These are phyloP conservation scores for Fonsecaea pugnacius DNA, from an alignment of 2,329 filamentous ascomycete genomes.

Conservation along the genomic window DNA sequence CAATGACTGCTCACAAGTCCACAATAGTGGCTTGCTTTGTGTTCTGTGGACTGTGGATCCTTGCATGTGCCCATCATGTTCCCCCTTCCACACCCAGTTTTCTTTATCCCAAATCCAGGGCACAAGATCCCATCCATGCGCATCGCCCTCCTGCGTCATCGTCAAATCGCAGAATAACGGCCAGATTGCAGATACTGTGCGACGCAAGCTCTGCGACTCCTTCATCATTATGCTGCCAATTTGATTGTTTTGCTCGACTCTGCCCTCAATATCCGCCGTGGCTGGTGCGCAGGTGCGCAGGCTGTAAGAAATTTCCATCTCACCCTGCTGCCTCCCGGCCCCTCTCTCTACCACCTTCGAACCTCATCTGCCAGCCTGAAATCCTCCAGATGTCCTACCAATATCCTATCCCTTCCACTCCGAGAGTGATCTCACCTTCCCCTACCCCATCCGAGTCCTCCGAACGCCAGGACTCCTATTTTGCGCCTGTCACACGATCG, in stretches of 20 bases:
- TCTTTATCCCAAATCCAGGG: constrained; percentile 9
- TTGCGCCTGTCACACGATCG: constrained; percentile 77
- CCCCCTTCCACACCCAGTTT: constrained; percentile 20
- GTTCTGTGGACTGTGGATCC: neutral
- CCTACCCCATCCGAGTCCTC: constrained; percentile 70
- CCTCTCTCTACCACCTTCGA: constrained; percentile 8
- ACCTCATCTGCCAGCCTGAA: constrained; percentile 1
- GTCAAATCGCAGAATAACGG: neutral
- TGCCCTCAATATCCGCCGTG: neutral
- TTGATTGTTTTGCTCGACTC: neutral
- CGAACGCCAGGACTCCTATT: constrained; percentile 64
- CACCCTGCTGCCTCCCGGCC: constrained; percentile 6
- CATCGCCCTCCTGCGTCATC: constrained; percentile 8
- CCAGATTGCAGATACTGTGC: neutral
- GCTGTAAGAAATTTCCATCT: constrained; percentile 14
- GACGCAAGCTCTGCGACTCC: neutral
- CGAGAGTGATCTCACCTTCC: constrained; percentile 87
- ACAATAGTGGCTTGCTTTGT: constrained; percentile 2
- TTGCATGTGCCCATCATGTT: constrained; percentile 20
- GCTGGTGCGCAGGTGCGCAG: neutral
- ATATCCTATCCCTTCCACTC: constrained; percentile 72
- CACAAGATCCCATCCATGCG: constrained; percentile 17
- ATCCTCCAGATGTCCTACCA: constrained; percentile 49
- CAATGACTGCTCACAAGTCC: neutral
- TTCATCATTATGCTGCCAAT: constrained; percentile 4